Evolutionary conservation across 1,284 basidiomycete genomes (phyloP).

Genomic region (Ganoderma sinense): DNA sequence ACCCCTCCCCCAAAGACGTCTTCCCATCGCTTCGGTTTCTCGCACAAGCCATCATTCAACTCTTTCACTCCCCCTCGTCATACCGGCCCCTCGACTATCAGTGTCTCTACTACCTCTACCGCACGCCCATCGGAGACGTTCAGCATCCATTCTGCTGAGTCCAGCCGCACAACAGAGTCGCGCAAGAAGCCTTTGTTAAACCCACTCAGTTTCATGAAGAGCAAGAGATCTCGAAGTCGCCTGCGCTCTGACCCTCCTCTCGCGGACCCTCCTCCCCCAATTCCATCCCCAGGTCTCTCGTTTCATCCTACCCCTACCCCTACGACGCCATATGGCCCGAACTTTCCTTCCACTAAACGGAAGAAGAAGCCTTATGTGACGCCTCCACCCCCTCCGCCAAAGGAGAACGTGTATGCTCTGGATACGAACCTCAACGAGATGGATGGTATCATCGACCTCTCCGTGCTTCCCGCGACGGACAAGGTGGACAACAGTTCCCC

Average conservation of each 20-base stretch:
- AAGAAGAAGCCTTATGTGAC: conserved; percentile 37
- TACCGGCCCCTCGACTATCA: conserved; percentile 33
- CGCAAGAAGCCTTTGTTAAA: conserved; percentile 34
- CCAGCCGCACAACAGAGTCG: conserved; percentile 28
- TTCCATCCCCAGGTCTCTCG: conserved; percentile 36
- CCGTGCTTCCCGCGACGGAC: conserved; percentile 36
- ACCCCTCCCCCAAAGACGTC: conserved; percentile 37
- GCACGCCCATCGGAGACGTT: conserved; percentile 33
- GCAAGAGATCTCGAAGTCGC: conserved; percentile 41
- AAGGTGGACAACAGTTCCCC: conserved; percentile 47
- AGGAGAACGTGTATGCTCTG: conserved; percentile 52
- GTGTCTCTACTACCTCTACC: conserved; percentile 27
- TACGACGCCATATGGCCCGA: conserved; percentile 45
- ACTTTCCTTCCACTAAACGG: conserved; percentile 31
- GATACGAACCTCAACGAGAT: conserved; percentile 86
- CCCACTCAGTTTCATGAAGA: conserved; percentile 39
- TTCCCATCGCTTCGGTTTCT: conserved; percentile 30
- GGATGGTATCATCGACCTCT: conserved; percentile 82
- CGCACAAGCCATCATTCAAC: conserved; percentile 34
- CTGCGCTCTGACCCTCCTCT: conserved; percentile 35
- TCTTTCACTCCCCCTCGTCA: conserved; percentile 36
- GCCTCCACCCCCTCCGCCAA: conserved; percentile 29
- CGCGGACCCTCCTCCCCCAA: conserved; percentile 29
- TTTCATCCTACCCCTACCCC: conserved; percentile 42
- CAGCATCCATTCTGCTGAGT: conserved; percentile 33